These are phyloP conservation scores for Alternaria longipes DNA, from an alignment of 2,329 filamentous ascomycete genomes.

Conservation along the genomic window DNA sequence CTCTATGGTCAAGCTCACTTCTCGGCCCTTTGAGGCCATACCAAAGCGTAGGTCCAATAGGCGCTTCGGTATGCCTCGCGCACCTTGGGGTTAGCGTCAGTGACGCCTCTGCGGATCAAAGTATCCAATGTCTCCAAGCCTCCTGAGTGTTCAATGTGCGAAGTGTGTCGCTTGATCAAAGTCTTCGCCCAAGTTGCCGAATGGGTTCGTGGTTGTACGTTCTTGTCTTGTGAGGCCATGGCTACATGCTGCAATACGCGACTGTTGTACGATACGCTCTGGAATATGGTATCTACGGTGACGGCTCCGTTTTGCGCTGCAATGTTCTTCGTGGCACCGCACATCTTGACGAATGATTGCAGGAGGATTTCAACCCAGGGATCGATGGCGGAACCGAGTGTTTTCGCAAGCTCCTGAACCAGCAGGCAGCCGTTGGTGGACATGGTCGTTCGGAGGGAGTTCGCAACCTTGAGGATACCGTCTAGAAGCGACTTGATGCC, in stretches of 20 bases:
- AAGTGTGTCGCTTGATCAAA: constrained; percentile 82
- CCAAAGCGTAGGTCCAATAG: constrained; percentile 82
- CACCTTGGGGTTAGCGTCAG: constrained; percentile 88
- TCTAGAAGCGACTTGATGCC: constrained; percentile 80
- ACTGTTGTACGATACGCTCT: constrained; percentile 78
- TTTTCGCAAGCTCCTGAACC: constrained; percentile 83
- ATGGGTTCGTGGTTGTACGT: constrained; percentile 83
- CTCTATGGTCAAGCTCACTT: constrained; percentile 60
- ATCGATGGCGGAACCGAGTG: constrained; percentile 80
- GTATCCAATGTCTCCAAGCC: constrained; percentile 86
- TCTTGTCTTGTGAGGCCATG: constrained; percentile 88
- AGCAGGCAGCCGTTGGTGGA: constrained; percentile 86
- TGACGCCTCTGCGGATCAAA: constrained; percentile 86
- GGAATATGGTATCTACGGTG: constrained; percentile 82
- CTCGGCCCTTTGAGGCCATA: constrained; percentile 82
- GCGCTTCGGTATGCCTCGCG: constrained; percentile 84
- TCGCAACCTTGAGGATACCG: constrained; percentile 85
- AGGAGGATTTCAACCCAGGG: constrained; percentile 89
- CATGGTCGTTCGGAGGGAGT: constrained; percentile 86
- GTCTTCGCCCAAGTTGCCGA: constrained; percentile 85
- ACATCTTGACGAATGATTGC: constrained; percentile 89
- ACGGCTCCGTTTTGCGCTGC: constrained; percentile 82
- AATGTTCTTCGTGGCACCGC: constrained; percentile 91
- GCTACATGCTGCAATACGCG: constrained; percentile 88
- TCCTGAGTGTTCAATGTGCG: constrained; percentile 82